Base-by-base conservation (phyloP, 305 asterid genomes). In the Rubia occidens region DNA sequence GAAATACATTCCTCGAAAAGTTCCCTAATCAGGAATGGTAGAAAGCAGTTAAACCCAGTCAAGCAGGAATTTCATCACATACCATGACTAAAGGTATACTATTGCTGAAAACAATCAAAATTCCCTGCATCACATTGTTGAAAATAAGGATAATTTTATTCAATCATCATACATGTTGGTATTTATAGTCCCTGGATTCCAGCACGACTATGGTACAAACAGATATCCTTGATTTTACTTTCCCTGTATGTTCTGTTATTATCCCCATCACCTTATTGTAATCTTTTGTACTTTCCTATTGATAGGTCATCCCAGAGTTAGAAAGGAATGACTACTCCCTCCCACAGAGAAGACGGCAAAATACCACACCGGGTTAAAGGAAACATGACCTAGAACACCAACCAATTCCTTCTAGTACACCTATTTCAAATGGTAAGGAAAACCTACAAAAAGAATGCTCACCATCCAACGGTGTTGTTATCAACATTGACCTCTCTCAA, bases 401-500 rank as follows among this genome's bases (percentile, higher is more conserved):
- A 61, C 4, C 5, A 42, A 62, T 15, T 9, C 59, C n/a, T 32
- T 60, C 65, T 18, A 20, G 29, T 45, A 51, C 58, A 60, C 14
- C 40, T 14, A 26, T 6, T 42, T 59, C 10, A 35, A 26, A 45
- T 6, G 8, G 15, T 40, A 64, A 53, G 35, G 17, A 1, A 11
- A 44, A 47, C 5, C 3, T 7, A 51, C 44, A 42, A 24, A 68
- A 26, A 39, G 15, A 17, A 75, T 78, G 21, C 82, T 83, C 70
- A 89, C 96, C 96, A 92, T 64, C 96, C 98, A 76, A 89, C 98
- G 2, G 98, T 92, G 81, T 92, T 89, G 82, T 92, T 92, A 85
- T 92, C 98, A 37, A 92, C 98, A 79, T 92, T 92, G 80, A 93
- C 98, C 82, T 93, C 98, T 74, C 98, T 80, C 72, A 93, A 74